phyloP scores from a whole-genome alignment of 768 basidiomycete species.

The Xerocomus potaroensis region DNA sequence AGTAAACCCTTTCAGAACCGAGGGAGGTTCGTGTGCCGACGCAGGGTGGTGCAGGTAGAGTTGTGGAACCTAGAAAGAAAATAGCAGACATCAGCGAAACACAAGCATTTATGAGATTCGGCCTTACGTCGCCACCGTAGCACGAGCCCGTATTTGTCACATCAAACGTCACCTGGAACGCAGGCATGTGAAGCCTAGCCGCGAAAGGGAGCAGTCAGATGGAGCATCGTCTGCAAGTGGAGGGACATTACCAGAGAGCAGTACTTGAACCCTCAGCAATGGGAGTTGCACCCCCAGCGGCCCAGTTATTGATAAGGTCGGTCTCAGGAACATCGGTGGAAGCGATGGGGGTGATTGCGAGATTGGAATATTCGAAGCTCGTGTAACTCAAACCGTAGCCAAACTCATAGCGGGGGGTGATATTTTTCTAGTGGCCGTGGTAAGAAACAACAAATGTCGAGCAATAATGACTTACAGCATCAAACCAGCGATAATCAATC shows the following conservation, averaged over 20 bases:
- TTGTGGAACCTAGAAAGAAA: constrained; percentile 56
- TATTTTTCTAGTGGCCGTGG: constrained; percentile 45
- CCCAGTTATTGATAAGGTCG: constrained; percentile 48
- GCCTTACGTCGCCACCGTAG: constrained; percentile 60
- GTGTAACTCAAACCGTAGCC: constrained; percentile 90
- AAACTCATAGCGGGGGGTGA: constrained; percentile 81
- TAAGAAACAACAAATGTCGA: not conserved
- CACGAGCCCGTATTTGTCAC: constrained; percentile 61
- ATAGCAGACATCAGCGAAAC: not conserved
- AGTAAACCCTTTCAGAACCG: constrained; percentile 66
- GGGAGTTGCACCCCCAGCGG: constrained; percentile 51
- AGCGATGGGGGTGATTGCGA: constrained; percentile 44
- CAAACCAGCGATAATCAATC: constrained; percentile 74
- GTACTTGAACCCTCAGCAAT: constrained; percentile 54
- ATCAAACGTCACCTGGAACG: constrained; percentile 56
- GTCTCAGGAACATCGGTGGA: constrained; percentile 28
- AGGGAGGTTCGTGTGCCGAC: constrained; percentile 65
- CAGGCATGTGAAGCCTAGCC: constrained; percentile 60
- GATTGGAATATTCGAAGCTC: constrained; percentile 63
- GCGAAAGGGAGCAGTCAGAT: not conserved
- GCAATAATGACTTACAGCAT: constrained; percentile 44
- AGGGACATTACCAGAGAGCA: constrained; percentile 50
- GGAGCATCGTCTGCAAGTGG: too few species aligned
- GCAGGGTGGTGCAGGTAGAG: constrained; percentile 67
- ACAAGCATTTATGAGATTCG: not conserved